A percentile compares a stretch with the other conserved stretches of the same genome.
Evolutionary conservation across 306 rosid species (phyloP).

Genomic region (Astragalus glycyphyllos): DNA sequence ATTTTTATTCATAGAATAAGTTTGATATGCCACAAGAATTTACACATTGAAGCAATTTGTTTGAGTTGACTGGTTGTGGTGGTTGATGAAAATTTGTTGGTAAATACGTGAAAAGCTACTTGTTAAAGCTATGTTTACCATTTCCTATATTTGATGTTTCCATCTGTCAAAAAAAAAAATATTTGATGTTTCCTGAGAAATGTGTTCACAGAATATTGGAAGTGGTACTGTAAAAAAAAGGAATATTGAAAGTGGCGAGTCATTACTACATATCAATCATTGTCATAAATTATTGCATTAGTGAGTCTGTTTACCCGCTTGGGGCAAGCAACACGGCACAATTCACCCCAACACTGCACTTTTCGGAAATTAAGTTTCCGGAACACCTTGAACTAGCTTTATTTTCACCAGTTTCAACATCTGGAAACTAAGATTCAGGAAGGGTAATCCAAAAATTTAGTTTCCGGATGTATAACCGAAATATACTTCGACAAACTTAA

Average conservation of each 20-base stretch:
- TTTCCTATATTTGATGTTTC: slow-evolving; percentile 18
- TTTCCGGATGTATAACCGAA: too few species aligned
- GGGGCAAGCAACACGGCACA: too few species aligned
- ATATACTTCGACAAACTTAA: too few species aligned
- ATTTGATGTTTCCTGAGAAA: too few species aligned
- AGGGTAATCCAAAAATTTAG: too few species aligned
- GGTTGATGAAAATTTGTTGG: slow-evolving; percentile 5
- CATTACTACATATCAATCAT: slow-evolving; percentile 4
- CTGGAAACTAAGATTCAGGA: too few species aligned
- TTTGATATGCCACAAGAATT: slow-evolving; percentile 12
- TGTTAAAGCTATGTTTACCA: slow-evolving; percentile 12
- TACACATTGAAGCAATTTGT: slow-evolving; percentile 1
- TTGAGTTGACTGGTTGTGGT: neutral
- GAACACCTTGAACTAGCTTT: too few species aligned
- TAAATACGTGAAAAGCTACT: slow-evolving; percentile 5
- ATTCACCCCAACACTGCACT: too few species aligned
- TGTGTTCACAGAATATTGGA: neutral
- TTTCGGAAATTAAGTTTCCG: too few species aligned
- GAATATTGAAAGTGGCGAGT: slow-evolving; percentile 21
- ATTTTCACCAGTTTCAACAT: too few species aligned
- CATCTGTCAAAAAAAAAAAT: too few species aligned
- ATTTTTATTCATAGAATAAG: neutral
- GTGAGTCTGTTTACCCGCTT: neutral
- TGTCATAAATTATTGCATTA: slow-evolving; percentile 1
- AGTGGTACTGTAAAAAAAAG: too few species aligned